A percentile compares a stretch with the other conserved stretches of the same genome.
phyloP scores from a whole-genome alignment of 352 stramenopile genomes.

The Pythium aquatile region DNA sequence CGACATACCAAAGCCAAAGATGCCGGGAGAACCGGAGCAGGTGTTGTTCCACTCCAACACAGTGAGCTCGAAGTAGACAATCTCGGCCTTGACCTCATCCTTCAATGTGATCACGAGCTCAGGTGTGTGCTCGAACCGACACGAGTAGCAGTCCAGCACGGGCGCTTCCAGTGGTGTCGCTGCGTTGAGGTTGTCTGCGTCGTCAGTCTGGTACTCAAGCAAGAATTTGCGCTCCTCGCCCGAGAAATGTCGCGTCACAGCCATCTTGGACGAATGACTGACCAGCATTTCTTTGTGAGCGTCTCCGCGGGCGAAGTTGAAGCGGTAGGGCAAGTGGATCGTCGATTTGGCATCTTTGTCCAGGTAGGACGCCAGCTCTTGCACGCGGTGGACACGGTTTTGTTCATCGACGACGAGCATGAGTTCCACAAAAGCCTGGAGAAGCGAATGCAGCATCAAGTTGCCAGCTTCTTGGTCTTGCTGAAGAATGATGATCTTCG shows the following conservation, averaged over 20 bases:
- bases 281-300: constrained; percentile 74
- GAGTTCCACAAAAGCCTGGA: constrained; percentile 82
- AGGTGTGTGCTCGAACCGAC: constrained; percentile 78
- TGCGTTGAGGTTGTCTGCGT: constrained; percentile 22
- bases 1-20: constrained; percentile 65
- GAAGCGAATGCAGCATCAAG: constrained; percentile 70
- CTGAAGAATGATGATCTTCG: constrained; percentile 81
- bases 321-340: constrained; percentile 71
- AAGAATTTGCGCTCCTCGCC: constrained; percentile 79
- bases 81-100: constrained; percentile 65
- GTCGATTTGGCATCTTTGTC: constrained; percentile 45
- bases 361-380: constrained; percentile 53
- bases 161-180: constrained; percentile 13
- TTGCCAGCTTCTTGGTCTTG: constrained; percentile 74
- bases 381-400: constrained; percentile 43
- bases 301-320: constrained; percentile 59
- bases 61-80: constrained; percentile 83
- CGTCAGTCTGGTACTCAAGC: constrained; percentile 59
- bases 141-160: constrained; percentile 40
- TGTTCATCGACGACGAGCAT: constrained; percentile 83
- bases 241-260: constrained; percentile 64
- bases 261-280: constrained; percentile 80
- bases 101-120: constrained; percentile 70
- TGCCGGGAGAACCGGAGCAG: constrained; percentile 10
- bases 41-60: constrained; percentile 57